Base-by-base conservation (phyloP, 495 filamentous ascomycete species). In the Penicillium coffeae region DNA sequence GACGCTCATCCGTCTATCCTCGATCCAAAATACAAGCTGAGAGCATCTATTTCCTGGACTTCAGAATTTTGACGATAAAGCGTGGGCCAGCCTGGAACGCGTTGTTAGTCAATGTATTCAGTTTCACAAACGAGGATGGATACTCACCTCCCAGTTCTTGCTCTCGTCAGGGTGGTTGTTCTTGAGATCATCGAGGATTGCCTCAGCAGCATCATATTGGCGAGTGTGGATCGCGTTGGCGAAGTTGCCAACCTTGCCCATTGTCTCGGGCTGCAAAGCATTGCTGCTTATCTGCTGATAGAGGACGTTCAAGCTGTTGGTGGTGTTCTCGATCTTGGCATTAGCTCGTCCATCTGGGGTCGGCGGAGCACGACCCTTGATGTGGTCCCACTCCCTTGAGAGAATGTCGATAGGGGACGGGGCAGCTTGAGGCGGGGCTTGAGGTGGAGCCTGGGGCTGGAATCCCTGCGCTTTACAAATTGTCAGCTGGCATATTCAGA, bases 231-330 rank as follows among this genome's bases (percentile, higher is more conserved):
- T 59, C 8, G 85, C 85, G 48, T 76, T 68, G 10, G 86, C 80
- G 15, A 93, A 65, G 60, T 86, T 75, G 27, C 72, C 68, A 79
- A 89, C 77, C 40, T 84, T 77, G 48, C 81, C 70, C 36, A 96
- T 73, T 6, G 92, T 96, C 57, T 91, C 89, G 21, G 83, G 77
- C 63, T 84, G 88, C 19, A 98, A 71, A 50, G 96, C 89, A 59
- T 88, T 87, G 59, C 97, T 97, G 74, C 97, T 97, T 42, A 98
- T 75, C 66, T 96, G 90, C 59, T 97, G 90, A 69, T 95, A 98
- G 8, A 98, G 78, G 44, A 95, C 85, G 52, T 85, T 87, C 47
- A 98, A 75, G 36, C 92, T 80, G 67, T 94, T 94, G 62, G 96
- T 89, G 3, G 90, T 93, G 63, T 98, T 92, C 41, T 86, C 85